Percentiles rank a stretch among this genome's conserved stretches.
These are phyloP conservation scores for Ambrosia trifida DNA, from an alignment of 129 eudicot species.

Conservation along the genomic window DNA sequence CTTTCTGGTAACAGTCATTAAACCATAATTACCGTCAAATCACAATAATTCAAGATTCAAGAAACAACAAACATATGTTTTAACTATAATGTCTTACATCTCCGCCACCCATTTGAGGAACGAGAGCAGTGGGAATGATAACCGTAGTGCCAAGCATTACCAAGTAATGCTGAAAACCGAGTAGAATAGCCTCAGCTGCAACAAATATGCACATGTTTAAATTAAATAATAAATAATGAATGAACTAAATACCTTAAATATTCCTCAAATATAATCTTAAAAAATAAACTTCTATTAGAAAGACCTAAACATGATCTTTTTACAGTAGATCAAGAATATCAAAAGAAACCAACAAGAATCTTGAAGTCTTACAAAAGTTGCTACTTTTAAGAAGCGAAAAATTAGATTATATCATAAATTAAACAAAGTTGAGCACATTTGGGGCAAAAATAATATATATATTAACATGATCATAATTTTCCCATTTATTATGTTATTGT, in stretches of 20 bases:
- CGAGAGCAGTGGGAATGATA: conserved; percentile 72
- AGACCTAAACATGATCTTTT: conserved; percentile 2
- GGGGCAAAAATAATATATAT: background rate
- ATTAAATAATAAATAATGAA: background rate
- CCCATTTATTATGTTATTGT: too few species aligned
- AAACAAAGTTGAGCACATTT: conserved; percentile 3
- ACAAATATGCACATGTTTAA: conserved; percentile 5
- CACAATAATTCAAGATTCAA: conserved; percentile 6
- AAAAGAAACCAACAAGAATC: conserved; percentile 16
- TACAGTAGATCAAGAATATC: conserved; percentile 5
- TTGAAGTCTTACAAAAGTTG: conserved; percentile 4
- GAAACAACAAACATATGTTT: background rate
- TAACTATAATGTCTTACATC: conserved; percentile 40
- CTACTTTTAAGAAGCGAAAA: conserved; percentile 18
- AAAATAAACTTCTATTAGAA: background rate
- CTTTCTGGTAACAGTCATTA: conserved; percentile 34
- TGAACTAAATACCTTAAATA: background rate
- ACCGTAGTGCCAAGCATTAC: conserved; percentile 79
- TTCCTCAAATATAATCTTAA: background rate
- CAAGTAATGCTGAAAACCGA: conserved; percentile 69
- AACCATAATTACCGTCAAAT: background rate
- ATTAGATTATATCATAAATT: conserved; percentile 17
- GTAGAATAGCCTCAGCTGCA: conserved; percentile 79
- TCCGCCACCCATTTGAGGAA: conserved; percentile 91
- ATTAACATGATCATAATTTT: conserved; percentile 6